Conservation (phyloP, 2,329 filamentous ascomycete genomes). For the Colletotrichum camelliae region DNA sequence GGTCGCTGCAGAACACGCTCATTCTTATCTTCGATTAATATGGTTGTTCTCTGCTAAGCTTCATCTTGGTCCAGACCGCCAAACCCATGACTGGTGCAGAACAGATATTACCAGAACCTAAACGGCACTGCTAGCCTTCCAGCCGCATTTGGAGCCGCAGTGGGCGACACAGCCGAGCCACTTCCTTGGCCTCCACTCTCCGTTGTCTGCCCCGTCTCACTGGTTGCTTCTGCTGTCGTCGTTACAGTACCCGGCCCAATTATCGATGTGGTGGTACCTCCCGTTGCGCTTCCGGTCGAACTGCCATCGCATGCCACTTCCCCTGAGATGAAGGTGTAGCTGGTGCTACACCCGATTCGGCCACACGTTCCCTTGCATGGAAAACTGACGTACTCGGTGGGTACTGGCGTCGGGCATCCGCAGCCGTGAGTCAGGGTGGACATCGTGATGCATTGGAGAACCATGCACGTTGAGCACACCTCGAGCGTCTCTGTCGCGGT, state of each 20-base stretch:
- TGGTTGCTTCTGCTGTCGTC: not conserved
- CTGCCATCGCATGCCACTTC: constrained; percentile 3
- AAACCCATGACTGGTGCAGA: not conserved
- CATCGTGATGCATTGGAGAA: constrained; percentile 33
- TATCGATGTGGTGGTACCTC: not conserved
- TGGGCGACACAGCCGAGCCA: not conserved
- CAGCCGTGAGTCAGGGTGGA: constrained; percentile 35
- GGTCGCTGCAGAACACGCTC: fast-evolving
- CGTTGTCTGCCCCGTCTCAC: not conserved
- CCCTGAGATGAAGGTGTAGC: constrained; percentile 20
- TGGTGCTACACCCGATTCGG: constrained; percentile 31
- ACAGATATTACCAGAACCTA: constrained; percentile 1
- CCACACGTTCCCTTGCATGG: constrained; percentile 33
- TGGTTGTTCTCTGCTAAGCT: fast-evolving
- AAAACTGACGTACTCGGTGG: constrained; percentile 32
- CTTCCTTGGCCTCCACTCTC: not conserved
- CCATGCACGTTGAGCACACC: constrained; percentile 38
- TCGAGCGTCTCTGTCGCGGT: constrained; percentile 35
- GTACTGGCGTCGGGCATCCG: constrained; percentile 34
- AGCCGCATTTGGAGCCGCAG: constrained; percentile 6
- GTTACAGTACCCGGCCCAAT: not conserved
- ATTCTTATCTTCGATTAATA: not conserved
- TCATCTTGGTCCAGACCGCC: not conserved
- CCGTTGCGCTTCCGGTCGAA: not conserved
- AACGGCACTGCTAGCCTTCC: constrained; percentile 3